phyloP scores from a whole-genome alignment of 2,329 filamentous ascomycete species.

The Trichophyton verrucosum region DNA sequence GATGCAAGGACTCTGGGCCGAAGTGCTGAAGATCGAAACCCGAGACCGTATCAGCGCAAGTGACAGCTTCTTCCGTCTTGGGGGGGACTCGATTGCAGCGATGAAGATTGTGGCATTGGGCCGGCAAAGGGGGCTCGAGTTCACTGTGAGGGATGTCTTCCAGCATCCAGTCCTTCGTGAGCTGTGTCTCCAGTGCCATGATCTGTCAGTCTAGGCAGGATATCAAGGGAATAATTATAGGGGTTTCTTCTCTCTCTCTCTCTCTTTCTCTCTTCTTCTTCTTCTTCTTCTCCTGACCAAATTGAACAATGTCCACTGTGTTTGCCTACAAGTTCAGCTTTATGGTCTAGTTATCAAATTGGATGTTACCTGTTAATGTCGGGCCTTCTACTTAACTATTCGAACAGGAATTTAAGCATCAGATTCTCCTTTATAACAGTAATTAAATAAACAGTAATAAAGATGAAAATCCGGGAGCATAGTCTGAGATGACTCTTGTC shows the following conservation, averaged over 20 bases:
- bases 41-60: neutral
- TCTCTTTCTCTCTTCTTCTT: neutral
- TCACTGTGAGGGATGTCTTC: conserved; percentile 8
- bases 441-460: no score
- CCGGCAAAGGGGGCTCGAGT: neutral
- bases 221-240: neutral
- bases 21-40: neutral
- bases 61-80: conserved; percentile 11
- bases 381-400: no score
- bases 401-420: no score
- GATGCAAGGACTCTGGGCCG: neutral
- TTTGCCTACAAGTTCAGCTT: no score
- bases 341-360: no score
- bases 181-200: conserved; percentile 14
- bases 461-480: no score
- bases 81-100: conserved; percentile 30
- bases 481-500: no score
- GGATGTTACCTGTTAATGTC: no score
- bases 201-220: neutral
- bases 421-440: no score
- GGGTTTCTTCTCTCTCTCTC: neutral
- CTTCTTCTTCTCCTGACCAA: neutral
- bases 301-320: neutral
- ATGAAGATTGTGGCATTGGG: conserved; percentile 16
- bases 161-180: conserved; percentile 19